Base-by-base conservation (phyloP, 176 grass and related monocot genomes). In the Avena eriantha region DNA sequence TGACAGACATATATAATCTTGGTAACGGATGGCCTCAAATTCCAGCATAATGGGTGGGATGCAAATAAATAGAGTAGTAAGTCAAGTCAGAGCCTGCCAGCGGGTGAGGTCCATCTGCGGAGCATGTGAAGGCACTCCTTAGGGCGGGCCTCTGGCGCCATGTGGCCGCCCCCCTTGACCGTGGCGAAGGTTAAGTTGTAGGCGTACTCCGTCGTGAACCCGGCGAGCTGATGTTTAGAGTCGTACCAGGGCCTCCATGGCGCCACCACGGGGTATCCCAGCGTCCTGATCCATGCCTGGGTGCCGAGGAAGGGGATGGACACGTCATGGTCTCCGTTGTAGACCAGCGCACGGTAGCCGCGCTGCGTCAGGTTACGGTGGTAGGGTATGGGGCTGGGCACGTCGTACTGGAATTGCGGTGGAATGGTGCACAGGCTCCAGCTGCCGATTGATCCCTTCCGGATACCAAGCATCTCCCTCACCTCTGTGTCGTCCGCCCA, bases 171-270 rank as follows among this genome's bases (percentile, higher is more conserved):
- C 21, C 77, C 95, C 90, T 97, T 97, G 1, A 97, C 88, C 10
- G 95, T 97, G 60, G 90, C 90, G 73, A 93, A 97, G 58, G 95
- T 94, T 5, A 97, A 83, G 90, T 97, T 97, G 53, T 97, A 85
- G 0, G 86, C 93, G 55, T 97, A 97, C 3, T 61, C 82, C 14
- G 72, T 91, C 5, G 90, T 97, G 79, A 79, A 97, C 69, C 92
- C 89, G 7, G 89, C 89, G n/a, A 94, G 84, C 86, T 94, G 92
- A 0, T 84, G 84, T 69, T 85, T 88, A 33, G 82, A n/a, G n/a
- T n/a, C 76, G 22, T 4, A 81, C 92, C 92, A 94, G 1, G 89
- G 87, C 57, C 92, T 51, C 92, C 92, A 94, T 5, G 83, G 55
- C 15, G 73, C 69, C 3, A 85, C 64, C 1, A 89, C 80, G 7